Evolutionary conservation across 2,329 filamentous ascomycete species (phyloP).

Genomic region (Dothistroma pini): DNA sequence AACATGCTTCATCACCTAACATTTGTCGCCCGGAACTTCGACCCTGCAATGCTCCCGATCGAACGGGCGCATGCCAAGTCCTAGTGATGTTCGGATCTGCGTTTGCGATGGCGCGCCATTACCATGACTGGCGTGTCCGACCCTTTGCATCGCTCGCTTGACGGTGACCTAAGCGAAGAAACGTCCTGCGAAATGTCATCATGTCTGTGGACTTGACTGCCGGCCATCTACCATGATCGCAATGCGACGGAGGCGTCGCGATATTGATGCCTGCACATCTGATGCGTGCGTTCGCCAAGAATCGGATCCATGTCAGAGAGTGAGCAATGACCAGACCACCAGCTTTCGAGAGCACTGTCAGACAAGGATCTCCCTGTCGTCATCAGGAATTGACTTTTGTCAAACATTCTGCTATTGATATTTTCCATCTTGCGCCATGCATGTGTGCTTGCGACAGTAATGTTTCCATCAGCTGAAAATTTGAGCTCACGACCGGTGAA

Average conservation of each 20-base stretch:
- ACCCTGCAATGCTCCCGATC: neutral
- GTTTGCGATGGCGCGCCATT: neutral
- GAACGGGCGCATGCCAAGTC: neutral
- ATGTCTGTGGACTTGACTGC: no score
- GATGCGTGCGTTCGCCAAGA: no score
- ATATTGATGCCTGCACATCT: no score
- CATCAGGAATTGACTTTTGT: conserved; percentile 1
- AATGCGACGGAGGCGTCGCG: no score
- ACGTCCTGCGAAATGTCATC: no score
- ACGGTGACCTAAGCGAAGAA: no score
- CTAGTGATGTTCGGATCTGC: neutral
- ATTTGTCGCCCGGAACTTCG: neutral
- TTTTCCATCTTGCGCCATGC: neutral
- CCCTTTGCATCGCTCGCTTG: no score
- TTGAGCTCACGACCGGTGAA: conserved; percentile 8
- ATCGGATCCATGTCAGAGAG: neutral
- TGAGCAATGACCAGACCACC: no score
- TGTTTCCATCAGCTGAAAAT: conserved; percentile 3
- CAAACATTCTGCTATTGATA: neutral
- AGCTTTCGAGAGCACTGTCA: no score
- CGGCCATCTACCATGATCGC: no score
- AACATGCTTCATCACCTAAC: no score
- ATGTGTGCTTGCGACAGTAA: neutral
- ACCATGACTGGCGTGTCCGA: neutral
- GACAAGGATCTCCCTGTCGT: conserved; percentile 1